phyloP scores from a whole-genome alignment of 2,329 filamentous ascomycete genomes.

The Fusarium clavum region DNA sequence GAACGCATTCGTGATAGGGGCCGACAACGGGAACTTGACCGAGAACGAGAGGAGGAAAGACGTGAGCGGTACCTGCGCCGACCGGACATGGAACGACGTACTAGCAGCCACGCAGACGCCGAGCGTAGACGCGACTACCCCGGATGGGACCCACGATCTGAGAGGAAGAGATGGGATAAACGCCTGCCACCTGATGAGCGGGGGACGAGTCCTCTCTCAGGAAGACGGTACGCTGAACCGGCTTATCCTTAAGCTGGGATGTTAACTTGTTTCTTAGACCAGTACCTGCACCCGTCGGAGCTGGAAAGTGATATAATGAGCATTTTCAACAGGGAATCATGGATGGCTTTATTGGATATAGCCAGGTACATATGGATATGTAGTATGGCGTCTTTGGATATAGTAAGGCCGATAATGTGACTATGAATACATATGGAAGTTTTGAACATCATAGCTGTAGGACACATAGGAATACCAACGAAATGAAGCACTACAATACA shows the following conservation, averaged over 20 bases:
- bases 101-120: constrained; percentile 63
- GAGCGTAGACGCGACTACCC: constrained; percentile 56
- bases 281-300: background rate
- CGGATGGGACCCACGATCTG: constrained; percentile 51
- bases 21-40: constrained; percentile 54
- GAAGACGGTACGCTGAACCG: constrained; percentile 55
- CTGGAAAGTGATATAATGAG: constrained; percentile 13
- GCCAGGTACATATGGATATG: constrained; percentile 11
- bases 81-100: constrained; percentile 57
- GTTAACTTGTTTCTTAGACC: constrained; percentile 1
- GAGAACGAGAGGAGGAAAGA: constrained; percentile 53
- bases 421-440: constrained; percentile 22
- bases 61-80: constrained; percentile 54
- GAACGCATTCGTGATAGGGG: constrained; percentile 46
- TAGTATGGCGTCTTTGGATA: constrained; percentile 27
- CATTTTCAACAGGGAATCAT: constrained; percentile 1
- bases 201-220: constrained; percentile 50
- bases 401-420: constrained; percentile 22
- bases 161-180: constrained; percentile 53
- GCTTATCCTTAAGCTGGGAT: constrained; percentile 44
- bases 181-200: constrained; percentile 50
- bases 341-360: constrained; percentile 5
- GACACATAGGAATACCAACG: background rate
- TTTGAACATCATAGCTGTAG: background rate
- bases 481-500: background rate